phyloP scores from a whole-genome alignment of 1,139 yeast genomes.

The Eremothecium gossypii region DNA sequence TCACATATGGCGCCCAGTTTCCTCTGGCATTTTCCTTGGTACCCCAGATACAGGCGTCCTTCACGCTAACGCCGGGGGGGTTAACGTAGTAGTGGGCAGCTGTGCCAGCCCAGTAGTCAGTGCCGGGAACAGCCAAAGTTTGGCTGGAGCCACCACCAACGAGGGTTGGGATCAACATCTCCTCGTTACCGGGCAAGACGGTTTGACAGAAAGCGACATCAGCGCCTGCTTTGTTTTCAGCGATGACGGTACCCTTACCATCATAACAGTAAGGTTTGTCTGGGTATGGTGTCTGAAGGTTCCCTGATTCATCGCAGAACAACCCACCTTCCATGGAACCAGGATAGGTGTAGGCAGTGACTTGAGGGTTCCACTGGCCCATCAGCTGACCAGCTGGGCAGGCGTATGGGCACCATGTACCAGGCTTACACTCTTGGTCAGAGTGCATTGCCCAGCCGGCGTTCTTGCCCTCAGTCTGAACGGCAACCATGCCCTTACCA shows the following conservation, averaged over 20 bases:
- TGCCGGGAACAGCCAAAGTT: conserved; percentile 74
- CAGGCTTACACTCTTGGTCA: conserved; percentile 64
- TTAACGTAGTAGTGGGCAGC: conserved; percentile 85
- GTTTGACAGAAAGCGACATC: conserved; percentile 83
- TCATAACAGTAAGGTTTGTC: conserved; percentile 58
- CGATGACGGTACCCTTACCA: conserved; percentile 66
- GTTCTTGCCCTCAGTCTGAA: conserved; percentile 47
- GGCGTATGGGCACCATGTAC: conserved; percentile 80
- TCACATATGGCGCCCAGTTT: conserved; percentile 90
- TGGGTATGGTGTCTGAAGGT: conserved; percentile 44
- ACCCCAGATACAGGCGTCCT: conserved; percentile 85
- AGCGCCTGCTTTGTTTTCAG: conserved; percentile 42
- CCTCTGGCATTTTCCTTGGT: conserved; percentile 56
- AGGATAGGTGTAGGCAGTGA: conserved; percentile 55
- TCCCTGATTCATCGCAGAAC: conserved; percentile 63
- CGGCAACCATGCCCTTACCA: conserved; percentile 55
- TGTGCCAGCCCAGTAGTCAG: conserved; percentile 62
- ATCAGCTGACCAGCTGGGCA: conserved; percentile 76
- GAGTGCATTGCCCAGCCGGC: conserved; percentile 88
- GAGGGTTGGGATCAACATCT: conserved; percentile 80
- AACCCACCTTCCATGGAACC: conserved; percentile 75
- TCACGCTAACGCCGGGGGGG: conserved; percentile 71
- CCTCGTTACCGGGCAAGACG: conserved; percentile 87
- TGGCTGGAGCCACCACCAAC: conserved; percentile 40
- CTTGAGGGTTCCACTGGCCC: conserved; percentile 67